Base-by-base conservation (phyloP, 1,139 yeast species). In the Schwanniomyces etchellsii region DNA sequence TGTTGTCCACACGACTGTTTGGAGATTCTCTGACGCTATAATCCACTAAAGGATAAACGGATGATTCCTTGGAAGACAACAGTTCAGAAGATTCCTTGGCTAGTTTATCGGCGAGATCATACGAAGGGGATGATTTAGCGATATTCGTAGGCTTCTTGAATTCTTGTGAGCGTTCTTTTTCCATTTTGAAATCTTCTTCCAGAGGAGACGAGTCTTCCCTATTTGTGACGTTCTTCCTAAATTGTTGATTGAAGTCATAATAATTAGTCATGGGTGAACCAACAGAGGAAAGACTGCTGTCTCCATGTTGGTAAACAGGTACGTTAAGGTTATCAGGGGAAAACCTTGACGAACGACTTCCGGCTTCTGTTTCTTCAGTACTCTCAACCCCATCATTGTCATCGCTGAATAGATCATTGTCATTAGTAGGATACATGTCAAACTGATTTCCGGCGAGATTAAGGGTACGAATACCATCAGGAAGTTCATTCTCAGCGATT, bases 211-310 rank as follows among this genome's bases (percentile, higher is more conserved):
- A 18, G 21, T 7, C 21, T 18, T n/a, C 21, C 7, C n/a, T 7
- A n/a, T 18, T n/a, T 7, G 9, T n/a, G n/a, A 49, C 46, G 14
- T 37, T 33, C 26, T 29, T 28, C 24, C 55, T 54, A 41, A 69
- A 70, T 34, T 70, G 71, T 28, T 63, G 61, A 42, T 66, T 68
- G 49, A 74, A 71, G 38, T 72, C 77, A 22, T 70, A 52, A 44
- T 71, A 74, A 38, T 76, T 79, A 1, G 80, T 63, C 60, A 57
- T 59, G n/a, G 74, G 73, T 2, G 70, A 62, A 30, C 59, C 61
- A 16, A 65, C 70, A 5, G 70, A 63, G 2, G 71, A 61, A 38
- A 60, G 52, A 34, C 68, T 59, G 33, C 60, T 55, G 41, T 57
- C 55, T 26, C 67, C 47, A 30, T 52, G 50, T 11, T 44, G 47